Conservation (phyloP, 768 basidiomycete species). For the Boletus pseudopeckii region DNA sequence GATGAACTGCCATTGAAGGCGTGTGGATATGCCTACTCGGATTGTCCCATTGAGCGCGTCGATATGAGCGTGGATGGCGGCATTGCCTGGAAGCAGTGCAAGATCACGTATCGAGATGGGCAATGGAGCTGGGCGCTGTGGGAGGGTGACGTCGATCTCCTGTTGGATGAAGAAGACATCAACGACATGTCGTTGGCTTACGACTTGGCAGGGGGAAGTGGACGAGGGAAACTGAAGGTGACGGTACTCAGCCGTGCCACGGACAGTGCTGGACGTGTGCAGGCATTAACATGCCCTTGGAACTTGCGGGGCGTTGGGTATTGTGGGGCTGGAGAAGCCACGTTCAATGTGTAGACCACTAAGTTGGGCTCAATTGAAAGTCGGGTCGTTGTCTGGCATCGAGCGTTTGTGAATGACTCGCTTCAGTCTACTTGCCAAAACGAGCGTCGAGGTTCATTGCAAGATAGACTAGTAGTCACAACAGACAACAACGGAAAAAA, state of each 20-base stretch:
- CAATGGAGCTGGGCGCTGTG: conserved; percentile 76
- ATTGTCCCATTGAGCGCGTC: conserved; percentile 44
- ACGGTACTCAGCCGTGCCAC: conserved; percentile 47
- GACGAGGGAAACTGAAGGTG: conserved; percentile 10
- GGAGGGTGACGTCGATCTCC: conserved; percentile 46
- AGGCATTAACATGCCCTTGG: conserved; percentile 52
- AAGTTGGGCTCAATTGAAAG: neutral
- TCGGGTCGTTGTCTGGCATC: neutral
- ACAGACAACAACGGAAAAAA: neutral
- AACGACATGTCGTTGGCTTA: conserved; percentile 4
- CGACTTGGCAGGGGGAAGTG: conserved; percentile 5
- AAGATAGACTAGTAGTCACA: no score
- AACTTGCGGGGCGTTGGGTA: conserved; percentile 64
- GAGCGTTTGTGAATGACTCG: neutral
- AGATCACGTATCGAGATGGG: conserved; percentile 57
- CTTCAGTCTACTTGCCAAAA: neutral
- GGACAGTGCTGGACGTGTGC: conserved; percentile 47
- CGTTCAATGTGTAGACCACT: neutral
- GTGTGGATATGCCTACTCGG: conserved; percentile 57
- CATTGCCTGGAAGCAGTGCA: conserved; percentile 45
- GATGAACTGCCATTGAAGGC: conserved; percentile 30
- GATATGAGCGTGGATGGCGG: conserved; percentile 55
- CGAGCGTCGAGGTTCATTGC: no score
- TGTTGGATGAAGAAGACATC: conserved; percentile 21
- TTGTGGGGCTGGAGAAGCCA: conserved; percentile 29